These are phyloP conservation scores for Madurella fahalii DNA, from an alignment of 2,329 filamentous ascomycete species.

Conservation along the genomic window DNA sequence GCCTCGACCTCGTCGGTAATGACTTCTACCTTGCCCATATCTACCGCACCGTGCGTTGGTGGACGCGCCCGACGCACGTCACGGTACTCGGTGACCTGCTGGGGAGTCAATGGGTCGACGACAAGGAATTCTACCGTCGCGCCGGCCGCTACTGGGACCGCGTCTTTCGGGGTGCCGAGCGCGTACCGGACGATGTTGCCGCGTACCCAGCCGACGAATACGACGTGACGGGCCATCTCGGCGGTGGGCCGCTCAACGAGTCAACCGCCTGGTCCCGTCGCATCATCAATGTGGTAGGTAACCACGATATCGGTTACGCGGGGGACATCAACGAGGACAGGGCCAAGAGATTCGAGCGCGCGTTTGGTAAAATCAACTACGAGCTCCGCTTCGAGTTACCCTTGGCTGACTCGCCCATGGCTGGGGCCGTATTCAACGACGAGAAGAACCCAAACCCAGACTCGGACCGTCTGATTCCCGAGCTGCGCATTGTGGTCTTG, in stretches of 20 bases:
- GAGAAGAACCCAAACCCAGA: conserved; percentile 38
- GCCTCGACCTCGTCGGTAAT: conserved; percentile 85
- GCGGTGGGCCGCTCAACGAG: conserved; percentile 42
- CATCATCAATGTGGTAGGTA: conserved; percentile 87
- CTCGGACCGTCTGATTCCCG: conserved; percentile 53
- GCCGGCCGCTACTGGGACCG: conserved; percentile 74
- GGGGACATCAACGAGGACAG: conserved; percentile 79
- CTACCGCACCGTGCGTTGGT: conserved; percentile 79
- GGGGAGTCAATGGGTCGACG: conserved; percentile 90
- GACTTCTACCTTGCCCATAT: conserved; percentile 94
- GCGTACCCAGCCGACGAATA: conserved; percentile 46
- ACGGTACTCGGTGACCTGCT: conserved; percentile 86
- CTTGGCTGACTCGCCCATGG: conserved; percentile 34
- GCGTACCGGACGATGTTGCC: conserved; percentile 56
- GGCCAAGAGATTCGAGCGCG: conserved; percentile 73
- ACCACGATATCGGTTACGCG: conserved; percentile 95
- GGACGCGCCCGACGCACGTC: conserved; percentile 79
- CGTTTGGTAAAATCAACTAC: conserved; percentile 88
- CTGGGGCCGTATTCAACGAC: conserved; percentile 40
- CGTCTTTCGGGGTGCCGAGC: conserved; percentile 66
- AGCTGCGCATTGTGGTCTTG: conserved; percentile 77
- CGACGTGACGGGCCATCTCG: conserved; percentile 47
- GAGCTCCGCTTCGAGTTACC: conserved; percentile 70
- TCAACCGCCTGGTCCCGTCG: conserved; percentile 62
- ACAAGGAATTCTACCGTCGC: conserved; percentile 75